These are phyloP conservation scores for Monosporascus sp. DNA, from an alignment of 2,329 filamentous ascomycete genomes.

Conservation along the genomic window DNA sequence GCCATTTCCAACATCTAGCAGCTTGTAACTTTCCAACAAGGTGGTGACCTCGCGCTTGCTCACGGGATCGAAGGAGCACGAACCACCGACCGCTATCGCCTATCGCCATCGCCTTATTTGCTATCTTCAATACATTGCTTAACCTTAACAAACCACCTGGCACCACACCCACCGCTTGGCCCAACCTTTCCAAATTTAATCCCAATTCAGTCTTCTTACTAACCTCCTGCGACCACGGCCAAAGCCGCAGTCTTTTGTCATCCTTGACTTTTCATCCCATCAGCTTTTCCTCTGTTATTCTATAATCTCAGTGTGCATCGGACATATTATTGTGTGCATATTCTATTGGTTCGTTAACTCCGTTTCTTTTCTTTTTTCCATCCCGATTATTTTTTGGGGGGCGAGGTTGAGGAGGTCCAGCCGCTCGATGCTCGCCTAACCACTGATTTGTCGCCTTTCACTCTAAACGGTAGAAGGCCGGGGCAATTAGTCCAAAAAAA, in stretches of 20 bases:
- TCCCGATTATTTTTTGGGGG: conserved; percentile 4
- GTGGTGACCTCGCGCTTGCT: background rate
- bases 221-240: background rate
- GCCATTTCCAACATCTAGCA: no score
- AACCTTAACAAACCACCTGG: background rate
- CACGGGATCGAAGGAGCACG: background rate
- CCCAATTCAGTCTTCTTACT: background rate
- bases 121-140: background rate
- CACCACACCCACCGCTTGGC: background rate
- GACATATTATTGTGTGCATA: background rate
- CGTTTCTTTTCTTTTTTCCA: conserved; percentile 22
- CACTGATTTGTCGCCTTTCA: background rate
- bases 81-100: background rate
- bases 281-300: background rate
- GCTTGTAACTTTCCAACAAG: no score
- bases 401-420: background rate
- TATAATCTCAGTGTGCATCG: background rate
- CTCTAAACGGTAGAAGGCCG: background rate
- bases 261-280: background rate
- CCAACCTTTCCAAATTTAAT: background rate
- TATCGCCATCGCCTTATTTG: background rate
- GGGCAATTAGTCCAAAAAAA: background rate
- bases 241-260: background rate
- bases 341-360: conserved; percentile 8
- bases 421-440: background rate